phyloP scores from a whole-genome alignment of 768 basidiomycete genomes.

The Termitomyces sp. region DNA sequence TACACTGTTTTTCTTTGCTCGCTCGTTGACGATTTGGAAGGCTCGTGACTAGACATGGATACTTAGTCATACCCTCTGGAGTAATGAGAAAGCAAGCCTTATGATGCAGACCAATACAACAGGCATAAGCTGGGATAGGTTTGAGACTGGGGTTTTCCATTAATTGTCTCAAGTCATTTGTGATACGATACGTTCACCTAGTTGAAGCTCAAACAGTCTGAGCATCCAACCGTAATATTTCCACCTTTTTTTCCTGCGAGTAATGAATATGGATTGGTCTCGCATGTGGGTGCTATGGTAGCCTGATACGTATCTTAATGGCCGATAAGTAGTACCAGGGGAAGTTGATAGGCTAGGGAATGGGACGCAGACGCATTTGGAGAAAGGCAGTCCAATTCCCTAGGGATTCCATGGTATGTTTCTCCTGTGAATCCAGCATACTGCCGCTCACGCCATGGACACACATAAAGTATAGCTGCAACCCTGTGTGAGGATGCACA shows the following conservation, averaged over 20 bases:
- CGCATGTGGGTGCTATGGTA: no score
- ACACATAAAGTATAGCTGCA: background rate
- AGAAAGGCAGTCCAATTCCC: background rate
- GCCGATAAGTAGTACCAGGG: background rate
- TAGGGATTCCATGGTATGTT: background rate
- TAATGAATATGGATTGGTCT: background rate
- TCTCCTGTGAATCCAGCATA: background rate
- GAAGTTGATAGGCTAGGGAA: no score
- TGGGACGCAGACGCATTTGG: background rate
- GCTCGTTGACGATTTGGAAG: background rate
- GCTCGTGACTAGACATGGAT: slow-evolving; percentile 1
- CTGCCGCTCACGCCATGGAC: background rate
- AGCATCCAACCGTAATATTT: background rate
- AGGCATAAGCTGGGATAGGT: background rate
- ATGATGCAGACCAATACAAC: background rate
- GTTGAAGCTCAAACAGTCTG: background rate
- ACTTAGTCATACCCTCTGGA: background rate
- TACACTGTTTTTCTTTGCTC: background rate
- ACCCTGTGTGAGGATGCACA: background rate
- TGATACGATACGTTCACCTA: no score
- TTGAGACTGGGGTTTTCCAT: background rate
- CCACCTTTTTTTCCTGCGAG: background rate
- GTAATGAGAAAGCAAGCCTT: background rate
- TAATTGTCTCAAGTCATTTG: background rate
- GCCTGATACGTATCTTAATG: background rate